Base-by-base conservation (phyloP, 192 early-diverging fungal genomes). In the Chytriomyces confervae region DNA sequence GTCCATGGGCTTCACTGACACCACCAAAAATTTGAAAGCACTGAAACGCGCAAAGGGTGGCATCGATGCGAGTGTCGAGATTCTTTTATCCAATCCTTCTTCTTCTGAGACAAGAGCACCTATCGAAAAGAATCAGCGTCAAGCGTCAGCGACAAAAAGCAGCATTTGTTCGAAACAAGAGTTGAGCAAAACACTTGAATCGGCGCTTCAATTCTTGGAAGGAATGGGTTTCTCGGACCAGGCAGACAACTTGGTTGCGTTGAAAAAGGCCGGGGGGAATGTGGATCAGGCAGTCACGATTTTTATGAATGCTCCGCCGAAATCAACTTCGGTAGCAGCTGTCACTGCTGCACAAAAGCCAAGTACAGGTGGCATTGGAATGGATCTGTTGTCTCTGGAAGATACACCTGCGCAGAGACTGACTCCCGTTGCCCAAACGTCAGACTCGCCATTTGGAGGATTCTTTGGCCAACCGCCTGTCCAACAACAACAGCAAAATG, bases 1-100 rank as follows among this genome's bases (percentile, higher is more conserved):
- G 7, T 88, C 90, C 61, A 92, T 97, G 94, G 96, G 96, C n/a
- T 98, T 98, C 80, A 83, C 78, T 7, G 92, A 96, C 76, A 86
- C 90, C 48, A 80, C 85, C 13, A 80, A 84, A 65, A 93, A 90
- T 83, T 83, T 90, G 6, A 82, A 83, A 57, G 93, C 94, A 0
- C 85, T 98, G 27, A 85, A 87, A 64, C 84, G 89, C 18, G 89
- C 91, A 9, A 87, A 87, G 13, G 93, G 92, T 16, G 88, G 91
- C 61, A 81, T 97, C 13, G 90, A 92, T 7, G 84, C 85, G 18
- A 92, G 95, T 3, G 80, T 93, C 29, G 91, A 92, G 77, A 85
- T 93, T 20, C 68, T 87, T n/a, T 67, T 85, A 7, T 50, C 79
- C 6, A 50, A 16, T 53, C 47, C 50, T 0, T 18, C 75, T 51